Conservation (phyloP, 2,329 filamentous ascomycete genomes). For the Microsporum canis region DNA sequence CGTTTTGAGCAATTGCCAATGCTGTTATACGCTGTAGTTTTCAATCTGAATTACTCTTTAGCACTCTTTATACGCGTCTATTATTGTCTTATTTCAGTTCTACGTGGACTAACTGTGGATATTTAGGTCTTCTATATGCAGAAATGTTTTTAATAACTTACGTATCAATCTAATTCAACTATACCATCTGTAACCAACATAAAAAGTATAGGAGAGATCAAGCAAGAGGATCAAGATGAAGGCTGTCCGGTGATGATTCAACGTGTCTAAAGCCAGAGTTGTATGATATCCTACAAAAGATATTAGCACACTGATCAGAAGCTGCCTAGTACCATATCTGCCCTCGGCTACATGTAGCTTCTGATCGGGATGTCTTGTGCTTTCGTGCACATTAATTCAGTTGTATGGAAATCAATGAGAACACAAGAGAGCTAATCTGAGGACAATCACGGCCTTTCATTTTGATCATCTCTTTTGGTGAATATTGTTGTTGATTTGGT, state of each 20-base stretch:
- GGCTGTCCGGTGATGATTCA: conserved; percentile 29
- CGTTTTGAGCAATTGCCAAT: conserved; percentile 27
- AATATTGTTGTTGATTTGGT: neutral
- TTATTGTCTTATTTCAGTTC: neutral
- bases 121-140: neutral
- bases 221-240: neutral
- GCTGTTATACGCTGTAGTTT: conserved; percentile 34
- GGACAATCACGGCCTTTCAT: conserved; percentile 17
- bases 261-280: conserved; percentile 37
- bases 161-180: too few relatives aligned
- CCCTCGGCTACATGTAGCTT: neutral
- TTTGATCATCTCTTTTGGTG: neutral
- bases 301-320: neutral
- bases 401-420: conserved; percentile 34
- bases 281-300: conserved; percentile 31
- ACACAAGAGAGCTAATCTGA: conserved; percentile 38
- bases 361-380: neutral
- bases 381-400: neutral
- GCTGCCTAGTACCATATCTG: neutral
- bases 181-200: too few relatives aligned
- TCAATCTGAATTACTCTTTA: conserved; percentile 29
- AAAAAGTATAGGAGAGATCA: neutral
- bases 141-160: neutral
- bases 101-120: neutral
- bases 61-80: neutral